These are phyloP conservation scores for Scleroderma bovista DNA, from an alignment of 768 basidiomycete genomes.

Conservation along the genomic window DNA sequence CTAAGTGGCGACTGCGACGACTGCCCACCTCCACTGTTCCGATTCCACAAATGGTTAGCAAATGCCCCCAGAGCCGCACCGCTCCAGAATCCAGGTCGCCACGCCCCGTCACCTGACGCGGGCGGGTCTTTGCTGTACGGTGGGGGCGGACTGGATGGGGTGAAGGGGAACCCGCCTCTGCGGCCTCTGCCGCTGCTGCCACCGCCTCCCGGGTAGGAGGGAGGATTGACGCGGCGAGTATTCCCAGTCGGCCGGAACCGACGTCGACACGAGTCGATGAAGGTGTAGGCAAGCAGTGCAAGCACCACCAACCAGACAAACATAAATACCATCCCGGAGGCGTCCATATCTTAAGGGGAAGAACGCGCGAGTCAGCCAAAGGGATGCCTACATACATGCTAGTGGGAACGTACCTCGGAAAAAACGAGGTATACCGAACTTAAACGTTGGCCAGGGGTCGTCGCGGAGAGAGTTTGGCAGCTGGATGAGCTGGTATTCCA, in stretches of 20 bases:
- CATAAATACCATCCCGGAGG: conserved; percentile 46
- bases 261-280: conserved; percentile 52
- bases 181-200: conserved; percentile 10
- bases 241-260: conserved; percentile 26
- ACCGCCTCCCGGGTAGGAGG: conserved; percentile 33
- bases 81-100: conserved; percentile 81
- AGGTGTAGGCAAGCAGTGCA: conserved; percentile 48
- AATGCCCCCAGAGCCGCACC: conserved; percentile 73
- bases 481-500: conserved; percentile 78
- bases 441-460: conserved; percentile 9
- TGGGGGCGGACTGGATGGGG: conserved; percentile 45
- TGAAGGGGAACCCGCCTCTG: conserved; percentile 49
- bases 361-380: neutral
- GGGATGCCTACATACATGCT: neutral
- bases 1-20: conserved; percentile 18
- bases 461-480: conserved; percentile 40
- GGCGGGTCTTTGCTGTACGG: conserved; percentile 46
- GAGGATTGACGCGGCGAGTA: conserved; percentile 20
- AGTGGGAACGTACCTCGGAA: conserved; percentile 16
- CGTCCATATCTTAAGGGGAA: conserved; percentile 38
- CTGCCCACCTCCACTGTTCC: conserved; percentile 8
- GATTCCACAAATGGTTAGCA: conserved; percentile 53
- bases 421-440: conserved; percentile 8
- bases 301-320: conserved; percentile 52
- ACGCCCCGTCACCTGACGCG: conserved; percentile 29